Base-by-base conservation (phyloP, 768 basidiomycete genomes). In the Psilocybe tampanensis region DNA sequence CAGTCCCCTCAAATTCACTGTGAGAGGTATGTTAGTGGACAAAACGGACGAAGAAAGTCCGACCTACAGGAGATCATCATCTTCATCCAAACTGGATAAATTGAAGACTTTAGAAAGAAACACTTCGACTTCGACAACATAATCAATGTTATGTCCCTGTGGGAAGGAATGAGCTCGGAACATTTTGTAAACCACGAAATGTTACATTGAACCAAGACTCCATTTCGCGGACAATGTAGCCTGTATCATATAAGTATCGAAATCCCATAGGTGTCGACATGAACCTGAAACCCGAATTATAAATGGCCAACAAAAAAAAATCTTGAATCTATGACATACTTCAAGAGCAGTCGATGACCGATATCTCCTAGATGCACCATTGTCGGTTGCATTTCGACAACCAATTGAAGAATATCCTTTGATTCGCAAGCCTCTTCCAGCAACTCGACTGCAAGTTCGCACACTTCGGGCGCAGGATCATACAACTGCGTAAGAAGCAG, bases 401-500 rank as follows among this genome's bases (percentile, higher is more conserved):
- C 93, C 50, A 92, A 78, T 66, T 95, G 89, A 23, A 99, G 78
- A 19, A 90, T 84, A 39, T 92, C 90, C 62, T 87, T 84, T 11
- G 86, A 81, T 65, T 95, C 89, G 64, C 96, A 98, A 1, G 89
- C 93, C 64, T 92, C 92, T 68, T 97, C 90, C 6, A 99, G 80
- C 66, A 89, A 91, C 57, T 86, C 86, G 17, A 97, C 92, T 7
- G 97, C 94, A 59, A 92, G 79, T 73, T 94, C 89, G 66, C 92
- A 91, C 1, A 99, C 94, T 69, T 95, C 93, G 18, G 88, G 78
- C 0, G 89, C 84, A 6, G 94, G 92, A 66, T 99, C 97, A 70
- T 98, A 99, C 11, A 98, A 77, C 70, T 99, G 97, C 0, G 96
- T 98, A 18, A 98, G 80, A 32, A 99, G 86, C 9, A 98, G 82